Conservation (phyloP, 805 yeast genomes). For the Starmerella bacillaris region DNA sequence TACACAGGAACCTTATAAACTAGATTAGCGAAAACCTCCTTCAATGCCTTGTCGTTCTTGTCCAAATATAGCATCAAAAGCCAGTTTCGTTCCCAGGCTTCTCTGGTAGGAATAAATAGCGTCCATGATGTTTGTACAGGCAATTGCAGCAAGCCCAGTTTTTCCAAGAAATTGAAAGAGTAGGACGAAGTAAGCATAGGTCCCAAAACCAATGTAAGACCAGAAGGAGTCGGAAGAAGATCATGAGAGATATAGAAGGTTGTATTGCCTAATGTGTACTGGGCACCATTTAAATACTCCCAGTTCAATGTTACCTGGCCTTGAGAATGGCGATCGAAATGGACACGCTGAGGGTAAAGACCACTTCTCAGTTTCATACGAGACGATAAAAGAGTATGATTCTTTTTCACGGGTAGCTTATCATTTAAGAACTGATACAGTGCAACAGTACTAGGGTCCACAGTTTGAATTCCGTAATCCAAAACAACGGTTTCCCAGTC, state of each 20-base stretch:
- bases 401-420: constrained; percentile 17
- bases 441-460: constrained; percentile 18
- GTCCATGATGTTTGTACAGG: constrained; percentile 49
- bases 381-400: constrained; percentile 20
- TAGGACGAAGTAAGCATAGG: constrained; percentile 45
- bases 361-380: constrained; percentile 32
- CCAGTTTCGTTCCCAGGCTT: constrained; percentile 50
- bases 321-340: constrained; percentile 25
- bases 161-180: constrained; percentile 40
- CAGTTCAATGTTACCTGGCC: constrained; percentile 34
- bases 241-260: constrained; percentile 48
- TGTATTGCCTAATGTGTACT: constrained; percentile 41
- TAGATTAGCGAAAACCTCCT: constrained; percentile 36
- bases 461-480: neutral
- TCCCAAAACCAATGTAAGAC: constrained; percentile 46
- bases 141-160: constrained; percentile 35
- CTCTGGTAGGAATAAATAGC: constrained; percentile 56
- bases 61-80: constrained; percentile 43
- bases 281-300: constrained; percentile 28
- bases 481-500: too few relatives aligned
- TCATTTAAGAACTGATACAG: constrained; percentile 50
- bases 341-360: constrained; percentile 44
- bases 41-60: constrained; percentile 33
- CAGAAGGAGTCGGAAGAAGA: constrained; percentile 43
- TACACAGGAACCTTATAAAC: constrained; percentile 50